Base-by-base conservation (phyloP, 75 land plant genomes). In the Sequoia sempervirens region DNA sequence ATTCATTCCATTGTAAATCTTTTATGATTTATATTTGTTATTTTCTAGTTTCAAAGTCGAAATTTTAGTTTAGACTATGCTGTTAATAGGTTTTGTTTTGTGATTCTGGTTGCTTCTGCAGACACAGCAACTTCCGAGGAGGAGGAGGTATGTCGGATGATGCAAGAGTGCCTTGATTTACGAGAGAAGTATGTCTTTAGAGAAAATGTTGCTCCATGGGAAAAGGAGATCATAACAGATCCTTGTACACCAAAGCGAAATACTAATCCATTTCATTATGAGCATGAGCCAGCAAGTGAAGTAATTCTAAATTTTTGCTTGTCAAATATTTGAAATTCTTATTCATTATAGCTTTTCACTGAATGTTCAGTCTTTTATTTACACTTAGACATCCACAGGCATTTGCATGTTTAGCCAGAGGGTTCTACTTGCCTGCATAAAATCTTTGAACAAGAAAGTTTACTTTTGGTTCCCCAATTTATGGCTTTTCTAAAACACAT, bases 131-230 rank as follows among this genome's bases (percentile, higher is more conserved):
- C 95, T 12, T 72, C 80, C 11, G 99, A 97, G 83, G 99, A 97
- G 84, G 91, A 84, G 45, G 99, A 97, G 82, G 93, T 90, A 34
- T 97, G 94, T 85, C 56, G 64, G 84, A 84, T 89, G 85, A 85
- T 97, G 83, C 98, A 97, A 89, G 93, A 91, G 54, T 94, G 96
- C 83, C 94, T 97, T 76, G 95, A 89, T 38, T 52, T 96, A 83
- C 95, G 99, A 18, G 85, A 92, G 23, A 90, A 85, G 84, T 97
- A 97, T 86, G 83, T 97, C 7, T 97, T 94, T 68, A 90, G 89
- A 68, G 99, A 97, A 82, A 88, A 83, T 2, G 91, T 93, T 92
- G 95, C 93, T 87, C 95, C 99, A 40, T 97, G 99, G 99, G 89
- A 91, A 41, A 92, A 90, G 84, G 99, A 97, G 85, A 90, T 89